Evolutionary conservation across 176 grass and related monocot species (phyloP).

Genomic region (Tillandsia leiboldiana): DNA sequence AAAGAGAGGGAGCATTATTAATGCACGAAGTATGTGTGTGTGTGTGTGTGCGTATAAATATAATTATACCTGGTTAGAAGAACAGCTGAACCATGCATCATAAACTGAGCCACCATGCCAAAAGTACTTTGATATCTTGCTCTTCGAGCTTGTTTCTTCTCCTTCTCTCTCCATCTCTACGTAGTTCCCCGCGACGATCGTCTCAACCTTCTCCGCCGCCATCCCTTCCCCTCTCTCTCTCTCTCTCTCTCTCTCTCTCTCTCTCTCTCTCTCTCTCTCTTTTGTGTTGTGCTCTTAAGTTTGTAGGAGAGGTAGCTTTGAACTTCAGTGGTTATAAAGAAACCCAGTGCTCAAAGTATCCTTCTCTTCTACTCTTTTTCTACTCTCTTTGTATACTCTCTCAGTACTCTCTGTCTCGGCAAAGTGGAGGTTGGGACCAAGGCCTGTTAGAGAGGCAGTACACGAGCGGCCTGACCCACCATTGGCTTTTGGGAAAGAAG

Average conservation of each 20-base stretch:
- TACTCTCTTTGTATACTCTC: not conserved
- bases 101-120: constrained; percentile 85
- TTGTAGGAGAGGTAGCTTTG: not conserved
- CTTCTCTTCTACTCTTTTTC: not conserved
- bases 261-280: not conserved
- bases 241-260: not conserved
- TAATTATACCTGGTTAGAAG: constrained; percentile 73
- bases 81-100: constrained; percentile 97
- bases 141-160: constrained; percentile 9
- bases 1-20: too few species aligned
- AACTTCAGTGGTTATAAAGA: constrained; percentile 19
- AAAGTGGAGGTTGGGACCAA: constrained; percentile 28
- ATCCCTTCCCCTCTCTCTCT: constrained; percentile 17
- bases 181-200: constrained; percentile 88
- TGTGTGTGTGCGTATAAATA: not conserved
- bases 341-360: not conserved
- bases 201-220: constrained; percentile 98
- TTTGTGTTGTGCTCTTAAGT: not conserved
- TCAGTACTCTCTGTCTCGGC: not conserved
- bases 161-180: constrained; percentile 76
- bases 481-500: constrained; percentile 28
- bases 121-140: constrained; percentile 52
- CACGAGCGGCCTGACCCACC: constrained; percentile 68
- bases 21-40: not conserved
- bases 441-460: constrained; percentile 15